Conservation (phyloP, 257 asterid species). For the Solanum tarapatanum region DNA sequence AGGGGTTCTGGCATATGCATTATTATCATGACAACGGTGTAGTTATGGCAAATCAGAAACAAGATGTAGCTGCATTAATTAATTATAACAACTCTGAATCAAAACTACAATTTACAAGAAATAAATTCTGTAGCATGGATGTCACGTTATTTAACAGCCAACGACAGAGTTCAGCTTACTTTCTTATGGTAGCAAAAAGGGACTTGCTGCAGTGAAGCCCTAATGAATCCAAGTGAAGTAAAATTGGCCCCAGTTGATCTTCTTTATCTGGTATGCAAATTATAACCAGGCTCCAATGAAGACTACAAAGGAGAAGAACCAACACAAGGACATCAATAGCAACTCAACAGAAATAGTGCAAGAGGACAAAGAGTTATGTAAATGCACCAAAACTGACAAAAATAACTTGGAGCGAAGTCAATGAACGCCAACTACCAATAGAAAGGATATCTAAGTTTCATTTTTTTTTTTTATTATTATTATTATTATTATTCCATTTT, state of each 20-base stretch:
- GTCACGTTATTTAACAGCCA: not conserved
- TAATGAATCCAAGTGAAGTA: constrained; percentile 93
- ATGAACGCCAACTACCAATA: not conserved
- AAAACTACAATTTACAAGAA: not conserved
- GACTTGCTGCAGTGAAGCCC: constrained; percentile 53
- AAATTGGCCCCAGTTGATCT: constrained; percentile 49
- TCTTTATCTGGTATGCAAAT: constrained; percentile 76
- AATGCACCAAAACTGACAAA: not conserved
- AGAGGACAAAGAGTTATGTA: not conserved
- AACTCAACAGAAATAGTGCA: not conserved
- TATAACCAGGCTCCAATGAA: constrained; percentile 94
- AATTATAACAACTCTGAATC: not conserved
- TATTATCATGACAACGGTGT: not conserved
- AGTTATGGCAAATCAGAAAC: not conserved
- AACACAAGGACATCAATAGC: not conserved
- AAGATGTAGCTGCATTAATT: not conserved
- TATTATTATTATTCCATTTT: not conserved
- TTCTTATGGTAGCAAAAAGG: constrained; percentile 49
- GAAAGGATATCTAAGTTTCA: not conserved
- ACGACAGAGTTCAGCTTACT: constrained; percentile 23
- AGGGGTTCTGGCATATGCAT: not conserved
- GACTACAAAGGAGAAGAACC: constrained; percentile 30
- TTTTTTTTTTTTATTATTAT: not conserved
- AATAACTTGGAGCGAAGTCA: not conserved
- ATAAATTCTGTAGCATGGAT: not conserved